Percentiles rank a stretch among this genome's conserved stretches.
These are phyloP conservation scores for Immersiella caudata DNA, from an alignment of 495 filamentous ascomycete species.

Conservation along the genomic window DNA sequence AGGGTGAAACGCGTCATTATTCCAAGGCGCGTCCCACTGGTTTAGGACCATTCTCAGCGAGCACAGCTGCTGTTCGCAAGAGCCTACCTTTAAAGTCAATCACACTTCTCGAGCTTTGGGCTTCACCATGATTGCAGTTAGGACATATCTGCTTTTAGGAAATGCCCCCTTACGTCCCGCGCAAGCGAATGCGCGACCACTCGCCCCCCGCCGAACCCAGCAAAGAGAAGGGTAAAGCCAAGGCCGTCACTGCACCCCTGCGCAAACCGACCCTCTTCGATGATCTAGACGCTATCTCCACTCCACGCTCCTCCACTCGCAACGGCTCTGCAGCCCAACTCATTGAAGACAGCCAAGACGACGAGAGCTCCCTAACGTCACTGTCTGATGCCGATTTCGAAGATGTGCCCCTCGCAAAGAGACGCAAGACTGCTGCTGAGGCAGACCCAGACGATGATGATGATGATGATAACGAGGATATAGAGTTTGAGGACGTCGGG, in stretches of 20 bases:
- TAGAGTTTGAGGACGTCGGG: slow-evolving; percentile 89
- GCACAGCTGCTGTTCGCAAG: background rate
- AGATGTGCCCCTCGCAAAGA: slow-evolving; percentile 49
- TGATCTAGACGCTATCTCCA: slow-evolving; percentile 61
- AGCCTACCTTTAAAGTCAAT: background rate
- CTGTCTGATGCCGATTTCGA: slow-evolving; percentile 72
- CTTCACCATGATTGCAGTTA: slow-evolving; percentile 12
- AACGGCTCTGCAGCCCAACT: slow-evolving; percentile 50
- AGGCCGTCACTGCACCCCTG: slow-evolving; percentile 31
- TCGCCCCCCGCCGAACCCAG: slow-evolving; percentile 26
- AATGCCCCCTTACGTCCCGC: slow-evolving; percentile 53
- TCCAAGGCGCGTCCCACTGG: background rate
- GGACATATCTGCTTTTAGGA: background rate
- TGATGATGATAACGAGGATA: slow-evolving; percentile 71
- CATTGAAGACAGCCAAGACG: slow-evolving; percentile 59
- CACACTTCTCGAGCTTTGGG: background rate
- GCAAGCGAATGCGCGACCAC: slow-evolving; percentile 47
- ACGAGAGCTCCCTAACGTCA: slow-evolving; percentile 54
- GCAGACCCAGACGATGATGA: slow-evolving; percentile 53
- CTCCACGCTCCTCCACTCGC: slow-evolving; percentile 52
- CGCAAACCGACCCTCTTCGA: slow-evolving; percentile 67
- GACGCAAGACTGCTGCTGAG: slow-evolving; percentile 25
- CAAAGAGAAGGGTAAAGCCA: slow-evolving; percentile 19
- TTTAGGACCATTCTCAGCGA: background rate
- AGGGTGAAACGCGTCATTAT: slow-evolving; percentile 17